Evolutionary conservation across 2,329 filamentous ascomycete genomes (phyloP), one percentile per base, ranked within the genome.

Genomic region (Chaetothyriales sp.): DNA sequence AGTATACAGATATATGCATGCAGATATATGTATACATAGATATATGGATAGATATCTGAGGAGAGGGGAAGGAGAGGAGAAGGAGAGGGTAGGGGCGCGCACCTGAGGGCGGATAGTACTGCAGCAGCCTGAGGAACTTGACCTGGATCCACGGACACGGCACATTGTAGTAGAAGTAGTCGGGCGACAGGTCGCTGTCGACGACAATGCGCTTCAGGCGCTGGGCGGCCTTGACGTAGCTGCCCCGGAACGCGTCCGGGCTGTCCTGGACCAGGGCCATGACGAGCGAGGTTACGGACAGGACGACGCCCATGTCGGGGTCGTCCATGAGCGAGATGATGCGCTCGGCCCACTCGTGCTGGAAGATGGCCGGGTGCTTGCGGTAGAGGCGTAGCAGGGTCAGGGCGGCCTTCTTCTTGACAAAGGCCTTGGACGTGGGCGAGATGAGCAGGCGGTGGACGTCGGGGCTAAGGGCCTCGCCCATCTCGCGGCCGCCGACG

Each of bases 281-380:
- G 57, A 98, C 84, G 3, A 98, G 75, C 4, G 92, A 98, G 0
- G 92, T 95, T 44, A 98, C 88, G 0, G 94, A 98, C 20, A 98
- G 76, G 6, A 88, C 88, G 33, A 98, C 92, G 51, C 92, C 92
- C 67, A 97, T 82, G 64, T 98, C 92, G 4, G 81, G 76, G 63
- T 98, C 92, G 67, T 98, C 92, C 89, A 98, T 95, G 44, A 98
- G 76, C n/a, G 92, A 92, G 66, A 98, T 92, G 66, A 98, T 95
- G 49, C 92, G 82, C 72, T 98, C 94, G 6, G 89, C 87, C 92
- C 92, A 98, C 72, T 95, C 89, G 28, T 88, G 85, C 64, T 95
- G 89, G 20, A 98, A 86, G 58, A 98, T 95, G 58, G 82, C 85
- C 1, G 90, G 89, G 63, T 89, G 82, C 72, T 98, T 98, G 61